Evolutionary conservation across 1,284 basidiomycete species (phyloP).

Genomic region (Papiliotrema fonsecae): DNA sequence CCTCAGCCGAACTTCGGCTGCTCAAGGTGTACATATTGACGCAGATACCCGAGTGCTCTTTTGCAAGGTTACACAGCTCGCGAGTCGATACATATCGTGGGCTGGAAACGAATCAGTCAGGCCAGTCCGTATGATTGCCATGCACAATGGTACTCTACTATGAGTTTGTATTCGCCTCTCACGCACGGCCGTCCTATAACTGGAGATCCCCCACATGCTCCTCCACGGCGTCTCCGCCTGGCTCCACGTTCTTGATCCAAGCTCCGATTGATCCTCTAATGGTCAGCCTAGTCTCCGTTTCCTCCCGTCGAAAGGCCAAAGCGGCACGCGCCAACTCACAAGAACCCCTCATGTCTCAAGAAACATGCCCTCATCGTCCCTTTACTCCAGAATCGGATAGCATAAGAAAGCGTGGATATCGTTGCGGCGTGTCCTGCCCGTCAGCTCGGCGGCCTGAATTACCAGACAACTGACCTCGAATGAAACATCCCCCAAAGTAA

Average conservation of each 20-base stretch:
- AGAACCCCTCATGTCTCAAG: conserved; percentile 94
- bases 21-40: too few species aligned
- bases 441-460: conserved; percentile 2
- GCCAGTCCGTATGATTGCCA: too few species aligned
- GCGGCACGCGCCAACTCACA: conserved; percentile 58
- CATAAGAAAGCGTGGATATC: conserved; percentile 95
- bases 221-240: neutral
- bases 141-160: too few species aligned
- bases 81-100: too few species aligned
- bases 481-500: conserved; percentile 99
- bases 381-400: conserved; percentile 99
- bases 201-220: conserved; percentile 9
- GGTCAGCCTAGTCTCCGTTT: conserved; percentile 6
- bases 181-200: too few species aligned
- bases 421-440: conserved; percentile 85
- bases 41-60: too few species aligned
- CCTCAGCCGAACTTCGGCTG: too few species aligned
- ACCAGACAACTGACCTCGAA: conserved; percentile 65
- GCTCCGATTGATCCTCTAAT: conserved; percentile 81
- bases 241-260: conserved; percentile 87
- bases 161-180: too few species aligned
- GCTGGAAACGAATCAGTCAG: too few species aligned
- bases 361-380: conserved; percentile 95
- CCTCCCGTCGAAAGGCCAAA: neutral
- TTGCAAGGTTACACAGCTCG: too few species aligned